A percentile compares a stretch with the other conserved stretches of the same genome.
Conservation (phyloP, 2,329 filamentous ascomycete species). For the Coniochaeta sp. region DNA sequence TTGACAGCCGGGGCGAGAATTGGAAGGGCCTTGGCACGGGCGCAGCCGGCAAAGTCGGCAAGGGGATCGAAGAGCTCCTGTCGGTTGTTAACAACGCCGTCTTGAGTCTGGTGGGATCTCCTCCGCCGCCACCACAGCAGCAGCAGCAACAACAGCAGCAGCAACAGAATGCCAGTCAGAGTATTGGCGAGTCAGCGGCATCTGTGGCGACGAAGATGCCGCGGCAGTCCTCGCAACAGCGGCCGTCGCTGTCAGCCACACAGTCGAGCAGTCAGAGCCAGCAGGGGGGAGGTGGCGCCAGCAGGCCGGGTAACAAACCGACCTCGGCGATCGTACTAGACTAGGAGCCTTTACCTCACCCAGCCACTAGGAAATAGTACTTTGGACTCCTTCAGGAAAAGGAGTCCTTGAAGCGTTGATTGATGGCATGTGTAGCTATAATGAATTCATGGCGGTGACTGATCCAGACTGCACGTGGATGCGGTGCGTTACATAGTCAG, state of each 20-base stretch:
- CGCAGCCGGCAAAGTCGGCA: conserved; percentile 33
- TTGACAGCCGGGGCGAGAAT: conserved; percentile 32
- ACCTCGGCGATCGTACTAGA: background rate
- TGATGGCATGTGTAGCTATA: background rate
- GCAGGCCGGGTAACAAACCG: conserved; percentile 3
- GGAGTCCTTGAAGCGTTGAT: background rate
- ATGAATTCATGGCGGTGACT: background rate
- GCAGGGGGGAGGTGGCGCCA: conserved; percentile 1
- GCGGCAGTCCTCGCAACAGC: background rate
- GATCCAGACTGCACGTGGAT: background rate
- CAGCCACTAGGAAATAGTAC: background rate
- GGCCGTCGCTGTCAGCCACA: background rate
- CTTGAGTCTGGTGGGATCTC: conserved; percentile 20
- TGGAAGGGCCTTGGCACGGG: conserved; percentile 41
- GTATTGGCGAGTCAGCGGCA: background rate
- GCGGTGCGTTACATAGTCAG: background rate
- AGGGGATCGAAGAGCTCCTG: conserved; percentile 37
- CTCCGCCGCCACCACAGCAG: conserved; percentile 4
- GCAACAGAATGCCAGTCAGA: background rate
- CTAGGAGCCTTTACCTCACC: background rate
- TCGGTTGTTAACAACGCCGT: conserved; percentile 39
- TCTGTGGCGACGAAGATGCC: conserved; percentile 3
- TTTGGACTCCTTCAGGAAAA: background rate
- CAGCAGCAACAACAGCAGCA: background rate
- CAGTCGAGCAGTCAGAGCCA: conserved; percentile 7